Conservation (phyloP, 257 asterid species). For the Paraleonurus japonicus region DNA sequence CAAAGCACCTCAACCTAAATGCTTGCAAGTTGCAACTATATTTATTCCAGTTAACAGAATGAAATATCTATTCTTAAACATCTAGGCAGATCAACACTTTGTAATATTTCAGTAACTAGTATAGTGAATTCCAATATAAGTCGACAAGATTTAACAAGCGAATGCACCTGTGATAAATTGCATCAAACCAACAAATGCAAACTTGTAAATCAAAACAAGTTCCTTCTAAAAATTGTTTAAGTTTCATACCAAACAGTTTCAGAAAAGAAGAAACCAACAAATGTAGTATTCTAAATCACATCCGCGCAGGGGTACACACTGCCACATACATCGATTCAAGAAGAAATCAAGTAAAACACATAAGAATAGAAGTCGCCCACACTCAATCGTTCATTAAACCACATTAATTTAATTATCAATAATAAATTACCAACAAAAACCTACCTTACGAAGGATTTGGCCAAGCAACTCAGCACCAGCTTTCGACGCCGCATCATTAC, state of each 20-base stretch:
- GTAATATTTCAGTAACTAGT: neutral
- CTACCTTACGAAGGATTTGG: conserved; percentile 36
- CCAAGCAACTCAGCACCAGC: conserved; percentile 39
- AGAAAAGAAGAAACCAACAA: neutral
- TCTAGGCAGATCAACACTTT: neutral
- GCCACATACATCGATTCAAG: neutral
- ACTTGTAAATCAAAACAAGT: neutral
- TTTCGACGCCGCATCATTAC: conserved; percentile 35
- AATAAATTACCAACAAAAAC: neutral
- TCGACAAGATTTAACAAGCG: neutral
- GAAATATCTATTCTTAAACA: neutral
- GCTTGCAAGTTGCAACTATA: conserved; percentile 1
- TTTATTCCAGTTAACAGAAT: neutral
- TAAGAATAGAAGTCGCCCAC: neutral
- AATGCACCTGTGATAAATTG: neutral
- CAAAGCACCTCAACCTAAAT: neutral
- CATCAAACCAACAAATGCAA: neutral
- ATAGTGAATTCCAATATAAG: neutral
- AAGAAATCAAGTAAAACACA: neutral
- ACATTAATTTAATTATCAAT: neutral
- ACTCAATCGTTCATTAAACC: neutral
- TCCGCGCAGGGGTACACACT: neutral
- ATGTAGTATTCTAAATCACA: neutral
- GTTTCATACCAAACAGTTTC: neutral
- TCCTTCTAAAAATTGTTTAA: neutral